Percentiles rank a stretch among this genome's conserved stretches.
phyloP scores from a whole-genome alignment of 805 yeast genomes.

The Kuraishia molischiana region DNA sequence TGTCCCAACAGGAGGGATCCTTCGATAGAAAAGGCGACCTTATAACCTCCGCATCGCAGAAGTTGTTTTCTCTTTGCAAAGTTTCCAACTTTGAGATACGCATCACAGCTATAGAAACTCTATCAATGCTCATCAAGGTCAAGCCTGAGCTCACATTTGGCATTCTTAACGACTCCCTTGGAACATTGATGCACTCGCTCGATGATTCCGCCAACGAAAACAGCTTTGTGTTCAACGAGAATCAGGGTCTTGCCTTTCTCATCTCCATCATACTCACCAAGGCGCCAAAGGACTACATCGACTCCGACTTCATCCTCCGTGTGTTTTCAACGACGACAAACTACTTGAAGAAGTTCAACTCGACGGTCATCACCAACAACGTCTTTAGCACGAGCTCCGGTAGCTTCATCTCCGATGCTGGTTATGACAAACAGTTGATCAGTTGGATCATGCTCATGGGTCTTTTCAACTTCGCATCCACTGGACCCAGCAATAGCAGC shows the following conservation, averaged over 20 bases:
- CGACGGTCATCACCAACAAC: slow-evolving; percentile 22
- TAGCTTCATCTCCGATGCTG: slow-evolving; percentile 16
- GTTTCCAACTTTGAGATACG: slow-evolving; percentile 30
- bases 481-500: slow-evolving; percentile 27
- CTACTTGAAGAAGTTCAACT: slow-evolving; percentile 22
- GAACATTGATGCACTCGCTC: slow-evolving; percentile 22
- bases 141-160: slow-evolving; percentile 20
- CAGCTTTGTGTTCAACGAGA: slow-evolving; percentile 14
- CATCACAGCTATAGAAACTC: slow-evolving; percentile 26
- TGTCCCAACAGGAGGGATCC: slow-evolving; percentile 17
- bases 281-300: slow-evolving; percentile 18
- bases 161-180: slow-evolving; percentile 24
- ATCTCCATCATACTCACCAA: slow-evolving; percentile 20
- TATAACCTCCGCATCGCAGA: slow-evolving; percentile 20
- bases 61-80: slow-evolving; percentile 25
- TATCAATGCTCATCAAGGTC: slow-evolving; percentile 21
- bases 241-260: slow-evolving; percentile 20
- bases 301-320: slow-evolving; percentile 20
- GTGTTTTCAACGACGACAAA: slow-evolving; percentile 18
- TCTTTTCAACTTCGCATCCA: slow-evolving; percentile 38
- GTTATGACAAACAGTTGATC: slow-evolving; percentile 27
- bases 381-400: slow-evolving; percentile 19
- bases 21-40: slow-evolving; percentile 9
- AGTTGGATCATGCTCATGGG: slow-evolving; percentile 62
- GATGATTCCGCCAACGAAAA: slow-evolving; percentile 17